Evolutionary conservation across 306 rosid genomes (phyloP), one percentile per base, ranked within the genome.

Genomic region (Coriaria nepalensis): DNA sequence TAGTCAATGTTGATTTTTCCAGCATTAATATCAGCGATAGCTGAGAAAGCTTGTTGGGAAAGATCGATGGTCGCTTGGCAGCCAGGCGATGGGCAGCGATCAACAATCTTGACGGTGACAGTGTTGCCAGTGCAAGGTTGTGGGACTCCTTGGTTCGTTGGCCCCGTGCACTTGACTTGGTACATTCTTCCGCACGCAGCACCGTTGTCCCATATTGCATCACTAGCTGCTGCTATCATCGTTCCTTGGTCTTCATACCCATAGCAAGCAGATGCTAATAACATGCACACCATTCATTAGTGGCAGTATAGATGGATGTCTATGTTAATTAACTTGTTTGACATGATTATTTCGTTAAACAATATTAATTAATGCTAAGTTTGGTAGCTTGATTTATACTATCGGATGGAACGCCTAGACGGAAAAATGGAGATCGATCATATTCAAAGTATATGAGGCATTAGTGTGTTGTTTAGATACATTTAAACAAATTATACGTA

Each of bases 41-140:
- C n/a, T n/a, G 53, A 6, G 15, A 49, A 49, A 35, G 53, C 53
- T 49, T 49, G 39, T 2, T 35, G 53, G 8, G 53, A 49, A 37
- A 49, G 53, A 11, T 49, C 53, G 35, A 49, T 49, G 53, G 53
- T 49, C 38, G n/a, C 40, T 35, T 33, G 40, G 40, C 53, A 49
- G 12, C 20, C 53, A n/a, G 53, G 53, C 6, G 53, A 49, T 6
- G 53, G 53, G 53, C 53, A 49, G 29, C 29, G 53, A 35, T 49
- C 53, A 49, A 34, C 53, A 5, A 49, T 37, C 14, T 49, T 49
- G 2, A 49, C 53, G 11, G 53, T 49, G 14, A 49, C 53, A 49
- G 9, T n/a, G 10, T 49, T 49, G 38, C 53, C 53, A 7, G 38
- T 32, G 53, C 53, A 49, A 11, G 38, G 40, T 40, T 49, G 41